phyloP scores from a whole-genome alignment of 179 eudicot genomes.

The Beta macrorhiza region DNA sequence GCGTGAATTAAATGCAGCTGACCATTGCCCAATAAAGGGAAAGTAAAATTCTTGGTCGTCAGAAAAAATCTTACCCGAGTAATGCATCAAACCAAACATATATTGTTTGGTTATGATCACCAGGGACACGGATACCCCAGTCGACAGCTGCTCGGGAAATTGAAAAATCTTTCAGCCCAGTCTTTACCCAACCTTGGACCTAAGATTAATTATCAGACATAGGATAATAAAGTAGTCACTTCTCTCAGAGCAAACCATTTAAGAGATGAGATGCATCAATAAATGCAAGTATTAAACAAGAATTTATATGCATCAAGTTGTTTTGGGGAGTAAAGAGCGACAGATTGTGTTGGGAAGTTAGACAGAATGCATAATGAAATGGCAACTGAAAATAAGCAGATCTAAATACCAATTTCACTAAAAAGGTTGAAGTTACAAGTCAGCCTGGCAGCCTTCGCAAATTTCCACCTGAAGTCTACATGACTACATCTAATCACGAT shows the following conservation, averaged over 20 bases:
- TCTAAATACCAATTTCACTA: not conserved
- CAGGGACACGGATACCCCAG: slow-evolving; percentile 93
- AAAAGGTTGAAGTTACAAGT: not conserved
- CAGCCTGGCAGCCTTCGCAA: not conserved
- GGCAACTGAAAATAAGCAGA: not conserved
- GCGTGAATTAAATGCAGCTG: not conserved
- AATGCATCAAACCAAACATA: slow-evolving; percentile 99
- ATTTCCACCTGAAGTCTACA: not conserved
- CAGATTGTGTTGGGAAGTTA: not conserved
- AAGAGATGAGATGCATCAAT: not conserved
- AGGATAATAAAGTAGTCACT: not conserved
- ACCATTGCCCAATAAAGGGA: not conserved
- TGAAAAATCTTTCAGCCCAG: slow-evolving; percentile 89
- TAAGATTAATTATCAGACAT: slow-evolving; percentile 25
- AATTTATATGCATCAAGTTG: slow-evolving; percentile 5
- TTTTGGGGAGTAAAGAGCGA: not conserved
- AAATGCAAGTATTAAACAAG: not conserved
- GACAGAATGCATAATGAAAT: slow-evolving; percentile 6
- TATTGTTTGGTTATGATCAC: slow-evolving; percentile 78
- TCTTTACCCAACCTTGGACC: slow-evolving; percentile 96
- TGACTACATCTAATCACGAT: not conserved
- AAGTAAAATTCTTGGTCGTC: not conserved
- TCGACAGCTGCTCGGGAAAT: slow-evolving; percentile 90
- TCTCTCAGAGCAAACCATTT: not conserved
- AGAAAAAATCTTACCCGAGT: slow-evolving; percentile 57